phyloP scores from a whole-genome alignment of 148 eudicot species.

The Hydrangea macrophylla region DNA sequence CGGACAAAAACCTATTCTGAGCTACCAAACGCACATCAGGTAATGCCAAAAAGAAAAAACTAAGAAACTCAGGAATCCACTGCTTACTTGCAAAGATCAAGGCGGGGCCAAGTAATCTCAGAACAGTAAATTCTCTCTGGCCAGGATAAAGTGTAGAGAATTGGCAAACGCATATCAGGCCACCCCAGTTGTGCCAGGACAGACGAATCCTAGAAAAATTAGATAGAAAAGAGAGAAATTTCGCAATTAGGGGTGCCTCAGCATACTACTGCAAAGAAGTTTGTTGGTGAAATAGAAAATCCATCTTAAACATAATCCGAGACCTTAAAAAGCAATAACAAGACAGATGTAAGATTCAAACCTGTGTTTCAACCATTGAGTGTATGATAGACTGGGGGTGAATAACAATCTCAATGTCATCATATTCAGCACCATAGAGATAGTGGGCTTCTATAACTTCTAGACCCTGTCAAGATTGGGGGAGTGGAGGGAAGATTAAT shows the following conservation, averaged over 20 bases:
- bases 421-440: slow-evolving; percentile 88
- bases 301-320: neutral
- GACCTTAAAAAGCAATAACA: neutral
- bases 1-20: no score
- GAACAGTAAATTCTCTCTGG: slow-evolving; percentile 93
- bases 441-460: slow-evolving; percentile 99
- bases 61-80: neutral
- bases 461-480: slow-evolving; percentile 64
- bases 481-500: no score
- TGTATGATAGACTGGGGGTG: slow-evolving; percentile 97
- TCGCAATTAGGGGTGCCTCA: neutral
- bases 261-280: neutral
- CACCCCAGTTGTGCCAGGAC: slow-evolving; percentile 94
- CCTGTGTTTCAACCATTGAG: slow-evolving; percentile 99
- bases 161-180: slow-evolving; percentile 99
- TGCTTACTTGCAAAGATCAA: slow-evolving; percentile 96
- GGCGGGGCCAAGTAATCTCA: slow-evolving; percentile 98
- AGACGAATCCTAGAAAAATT: slow-evolving; percentile 72
- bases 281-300: neutral
- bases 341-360: slow-evolving; percentile 18
- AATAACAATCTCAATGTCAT: slow-evolving; percentile 88
- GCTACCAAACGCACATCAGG: no score
- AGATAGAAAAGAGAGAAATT: neutral
- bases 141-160: slow-evolving; percentile 96
- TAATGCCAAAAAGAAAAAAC: slow-evolving; percentile 9